Evolutionary conservation across 805 yeast species (phyloP).

Genomic region (Monosporozyma siamensis): DNA sequence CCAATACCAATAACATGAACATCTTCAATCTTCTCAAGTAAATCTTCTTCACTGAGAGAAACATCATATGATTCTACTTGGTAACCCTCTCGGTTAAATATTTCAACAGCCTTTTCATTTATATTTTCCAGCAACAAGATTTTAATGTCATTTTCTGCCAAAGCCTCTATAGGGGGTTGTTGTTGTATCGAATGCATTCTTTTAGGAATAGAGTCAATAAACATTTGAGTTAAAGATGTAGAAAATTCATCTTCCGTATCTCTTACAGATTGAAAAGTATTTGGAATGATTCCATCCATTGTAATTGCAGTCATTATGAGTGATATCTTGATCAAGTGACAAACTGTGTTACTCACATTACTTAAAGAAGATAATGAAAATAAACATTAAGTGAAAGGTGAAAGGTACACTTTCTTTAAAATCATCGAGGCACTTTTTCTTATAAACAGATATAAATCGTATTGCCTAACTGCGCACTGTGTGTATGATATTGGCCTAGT

Average conservation of each 20-base stretch:
- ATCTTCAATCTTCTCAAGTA: conserved; percentile 84
- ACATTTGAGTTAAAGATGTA: not conserved
- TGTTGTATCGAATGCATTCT: not conserved
- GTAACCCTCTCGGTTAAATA: conserved; percentile 83
- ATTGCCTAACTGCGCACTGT: too few species aligned
- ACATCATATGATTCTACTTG: conserved; percentile 91
- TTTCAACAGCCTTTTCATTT: conserved; percentile 82
- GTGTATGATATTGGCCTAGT: too few species aligned
- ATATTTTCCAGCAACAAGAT: conserved; percentile 87
- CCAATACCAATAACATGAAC: conserved; percentile 97
- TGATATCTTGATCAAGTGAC: too few species aligned
- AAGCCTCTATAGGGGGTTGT: not conserved
- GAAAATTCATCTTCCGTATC: not conserved
- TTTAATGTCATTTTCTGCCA: conserved; percentile 60
- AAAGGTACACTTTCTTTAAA: too few species aligned
- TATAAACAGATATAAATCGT: too few species aligned
- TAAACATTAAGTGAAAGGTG: too few species aligned
- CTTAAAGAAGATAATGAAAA: too few species aligned
- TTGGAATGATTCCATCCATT: not conserved
- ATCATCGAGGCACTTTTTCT: too few species aligned
- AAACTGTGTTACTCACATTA: too few species aligned
- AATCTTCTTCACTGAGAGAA: conserved; percentile 83
- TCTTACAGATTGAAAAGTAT: not conserved
- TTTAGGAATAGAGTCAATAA: not conserved
- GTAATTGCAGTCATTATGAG: not conserved